Conservation (phyloP, 169 alveolate species). For the Eimeria falciformis region DNA sequence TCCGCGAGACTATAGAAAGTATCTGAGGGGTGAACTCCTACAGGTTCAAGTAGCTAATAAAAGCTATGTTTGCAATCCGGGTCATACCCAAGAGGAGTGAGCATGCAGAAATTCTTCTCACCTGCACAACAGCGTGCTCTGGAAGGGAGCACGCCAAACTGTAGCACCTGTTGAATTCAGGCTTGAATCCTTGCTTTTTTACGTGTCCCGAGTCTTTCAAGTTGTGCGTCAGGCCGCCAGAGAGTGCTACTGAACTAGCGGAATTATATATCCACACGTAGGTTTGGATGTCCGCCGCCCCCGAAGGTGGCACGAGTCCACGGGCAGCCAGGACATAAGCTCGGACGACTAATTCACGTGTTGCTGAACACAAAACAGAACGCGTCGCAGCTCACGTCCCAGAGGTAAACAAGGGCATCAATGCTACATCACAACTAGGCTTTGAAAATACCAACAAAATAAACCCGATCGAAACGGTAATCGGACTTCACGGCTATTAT, state of each 20-base stretch:
- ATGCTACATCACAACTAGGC: not conserved
- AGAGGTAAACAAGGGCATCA: too few species aligned
- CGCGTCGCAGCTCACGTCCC: too few species aligned
- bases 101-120: conserved; percentile 35
- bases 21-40: not conserved
- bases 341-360: conserved; percentile 88
- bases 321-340: conserved; percentile 91
- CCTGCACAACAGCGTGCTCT: conserved; percentile 89
- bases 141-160: conserved; percentile 92
- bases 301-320: conserved; percentile 90
- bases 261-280: conserved; percentile 87
- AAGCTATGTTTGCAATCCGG: not conserved
- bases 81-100: not conserved
- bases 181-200: conserved; percentile 89
- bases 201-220: conserved; percentile 87
- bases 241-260: conserved; percentile 83
- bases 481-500: too few species aligned
- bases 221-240: conserved; percentile 86
- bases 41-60: not conserved
- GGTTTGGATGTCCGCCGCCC: conserved; percentile 86
- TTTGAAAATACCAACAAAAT: not conserved
- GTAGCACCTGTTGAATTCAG: conserved; percentile 91
- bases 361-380: conserved; percentile 63
- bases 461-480: not conserved
- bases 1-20: not conserved